These are phyloP conservation scores for Sordariomycetes sp. DNA, from an alignment of 2,329 filamentous ascomycete species.

Conservation along the genomic window DNA sequence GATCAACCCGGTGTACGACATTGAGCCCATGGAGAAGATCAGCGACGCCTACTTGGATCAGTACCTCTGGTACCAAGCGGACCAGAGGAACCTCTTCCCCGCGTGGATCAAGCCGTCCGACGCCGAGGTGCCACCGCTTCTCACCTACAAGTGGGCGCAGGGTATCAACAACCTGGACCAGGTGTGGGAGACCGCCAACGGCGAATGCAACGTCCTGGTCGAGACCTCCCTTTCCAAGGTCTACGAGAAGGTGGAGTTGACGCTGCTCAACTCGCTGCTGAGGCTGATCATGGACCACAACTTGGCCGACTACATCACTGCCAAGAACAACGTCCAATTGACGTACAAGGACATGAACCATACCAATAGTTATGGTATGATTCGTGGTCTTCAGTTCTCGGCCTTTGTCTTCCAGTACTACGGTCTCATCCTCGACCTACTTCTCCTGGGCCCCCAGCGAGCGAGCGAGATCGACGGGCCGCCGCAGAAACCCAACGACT, in stretches of 20 bases:
- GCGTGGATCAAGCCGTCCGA: conserved; percentile 99
- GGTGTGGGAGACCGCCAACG: conserved; percentile 87
- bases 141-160: conserved; percentile 98
- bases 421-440: conserved; percentile 82
- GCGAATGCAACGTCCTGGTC: conserved; percentile 97
- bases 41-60: conserved; percentile 97
- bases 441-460: conserved; percentile 83
- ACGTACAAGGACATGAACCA: conserved; percentile 99
- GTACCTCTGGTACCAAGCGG: conserved; percentile 98
- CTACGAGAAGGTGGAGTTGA: conserved; percentile 98
- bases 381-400: conserved; percentile 93
- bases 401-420: conserved; percentile 99
- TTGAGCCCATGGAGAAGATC: conserved; percentile 98
- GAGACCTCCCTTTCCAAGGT: conserved; percentile 98
- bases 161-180: conserved; percentile 96
- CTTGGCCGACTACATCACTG: conserved; percentile 94
- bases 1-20: conserved; percentile 98
- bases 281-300: conserved; percentile 99
- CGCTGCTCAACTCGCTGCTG: conserved; percentile 82
- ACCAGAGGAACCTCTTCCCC: conserved; percentile 92
- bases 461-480: conserved; percentile 97
- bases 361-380: conserved; percentile 97
- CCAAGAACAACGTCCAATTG: conserved; percentile 97
- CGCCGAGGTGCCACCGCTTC: conserved; percentile 85
- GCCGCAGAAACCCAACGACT: conserved; percentile 89